Base-by-base conservation (phyloP, 768 basidiomycete species). In the Suillus subluteus region DNA sequence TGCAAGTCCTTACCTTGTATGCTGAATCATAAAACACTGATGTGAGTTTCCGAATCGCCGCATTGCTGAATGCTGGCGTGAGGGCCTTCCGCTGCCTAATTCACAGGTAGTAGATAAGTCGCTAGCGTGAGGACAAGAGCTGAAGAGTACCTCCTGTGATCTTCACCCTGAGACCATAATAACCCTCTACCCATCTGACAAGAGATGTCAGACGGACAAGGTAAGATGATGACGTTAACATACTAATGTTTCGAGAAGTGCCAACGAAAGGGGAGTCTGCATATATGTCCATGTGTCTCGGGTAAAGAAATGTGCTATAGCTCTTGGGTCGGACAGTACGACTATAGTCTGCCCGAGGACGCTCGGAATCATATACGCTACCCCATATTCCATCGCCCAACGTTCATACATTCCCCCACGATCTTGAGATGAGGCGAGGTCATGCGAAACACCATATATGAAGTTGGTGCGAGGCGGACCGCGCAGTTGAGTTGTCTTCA, bases 271-370 rank as follows among this genome's bases (percentile, higher is more conserved):
- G 3, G 73, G 75, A 0, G 79, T 80, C 43, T 82, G 82, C 0
- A 81, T 72, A 67, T 88, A 88, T 0, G 76, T 78, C 52, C 52
- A 30, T 18, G 30, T 18, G 8, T 54, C 52, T 4, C 52, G 52
- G 16, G 83, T 73, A 67, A 81, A 84, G 64, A 85, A 83, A 69
- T 87, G 83, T 1, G 79, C 75, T 40, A 83, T 75, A 1, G 86
- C 84, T 73, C 83, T 86, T 4, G 82, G 82, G 67, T 86, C 86
- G 54, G 79, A 76, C 21, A 75, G 43, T 7, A 75, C 18, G 30
- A 75, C 59, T 44, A 30, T 59, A 12, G 52, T 55, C 4, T 21
- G 37, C 2, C 74, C 69, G 13, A 75, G 13, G 1, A 67, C 56
- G 15, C 66, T 66, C 9, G 74, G 73, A 11, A 69, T 48, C 5